These are phyloP conservation scores for Lepidium sativum DNA, from an alignment of 345 rosid genomes.

Conservation along the genomic window DNA sequence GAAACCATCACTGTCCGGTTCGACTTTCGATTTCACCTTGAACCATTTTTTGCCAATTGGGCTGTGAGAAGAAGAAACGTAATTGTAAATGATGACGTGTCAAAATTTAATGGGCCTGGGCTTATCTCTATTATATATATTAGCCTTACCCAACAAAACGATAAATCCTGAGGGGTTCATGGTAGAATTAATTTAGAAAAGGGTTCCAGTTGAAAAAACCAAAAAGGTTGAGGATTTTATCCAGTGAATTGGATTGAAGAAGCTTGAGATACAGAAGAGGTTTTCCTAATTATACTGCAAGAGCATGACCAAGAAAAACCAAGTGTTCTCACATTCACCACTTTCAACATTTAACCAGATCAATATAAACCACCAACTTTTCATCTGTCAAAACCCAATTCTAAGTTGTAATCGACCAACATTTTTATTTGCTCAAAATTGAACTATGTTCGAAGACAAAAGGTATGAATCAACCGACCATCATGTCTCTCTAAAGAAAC, in stretches of 20 bases:
- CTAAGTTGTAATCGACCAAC: background rate
- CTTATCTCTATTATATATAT: too few species aligned
- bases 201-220: too few species aligned
- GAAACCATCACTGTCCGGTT: conserved; percentile 3
- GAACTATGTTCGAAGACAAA: background rate
- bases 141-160: too few species aligned
- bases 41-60: background rate
- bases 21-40: background rate
- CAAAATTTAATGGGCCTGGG: conserved; percentile 1
- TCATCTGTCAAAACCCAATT: too few species aligned
- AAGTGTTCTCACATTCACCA: background rate
- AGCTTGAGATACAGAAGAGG: too few species aligned
- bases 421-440: background rate
- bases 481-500: too few species aligned
- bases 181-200: too few species aligned
- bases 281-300: conserved; percentile 15
- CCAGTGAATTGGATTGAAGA: too few species aligned
- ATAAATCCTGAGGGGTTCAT: too few species aligned
- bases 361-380: too few species aligned
- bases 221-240: too few species aligned
- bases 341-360: background rate
- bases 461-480: background rate
- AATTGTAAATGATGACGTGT: background rate
- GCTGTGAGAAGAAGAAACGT: background rate
- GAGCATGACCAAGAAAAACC: conserved; percentile 5